Evolutionary conservation across 2,329 filamentous ascomycete species (phyloP).

Genomic region (Fusarium sp.): DNA sequence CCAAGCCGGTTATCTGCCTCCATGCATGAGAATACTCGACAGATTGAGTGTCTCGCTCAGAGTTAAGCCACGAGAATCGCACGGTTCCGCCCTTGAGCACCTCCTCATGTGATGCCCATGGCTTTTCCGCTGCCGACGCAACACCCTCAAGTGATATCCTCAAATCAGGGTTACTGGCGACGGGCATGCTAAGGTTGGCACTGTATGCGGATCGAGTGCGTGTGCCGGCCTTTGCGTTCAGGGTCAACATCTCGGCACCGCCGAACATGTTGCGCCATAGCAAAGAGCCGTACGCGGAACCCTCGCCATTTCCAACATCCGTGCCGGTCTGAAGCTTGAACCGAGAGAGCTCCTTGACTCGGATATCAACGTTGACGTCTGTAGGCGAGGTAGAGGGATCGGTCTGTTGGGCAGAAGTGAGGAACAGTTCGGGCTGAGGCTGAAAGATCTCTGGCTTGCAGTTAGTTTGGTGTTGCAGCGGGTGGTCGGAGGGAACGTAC

Average conservation of each 20-base stretch:
- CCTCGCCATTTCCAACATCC: conserved; percentile 92
- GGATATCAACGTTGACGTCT: conserved; percentile 86
- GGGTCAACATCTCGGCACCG: conserved; percentile 87
- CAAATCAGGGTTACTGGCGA: conserved; percentile 86
- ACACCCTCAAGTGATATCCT: conserved; percentile 83
- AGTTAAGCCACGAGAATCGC: conserved; percentile 80
- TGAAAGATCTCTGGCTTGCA: conserved; percentile 81
- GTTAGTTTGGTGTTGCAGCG: conserved; percentile 40
- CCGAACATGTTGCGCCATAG: conserved; percentile 94
- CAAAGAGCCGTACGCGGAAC: conserved; percentile 89
- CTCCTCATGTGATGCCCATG: conserved; percentile 95
- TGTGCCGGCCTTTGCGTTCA: conserved; percentile 90
- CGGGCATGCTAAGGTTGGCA: conserved; percentile 83
- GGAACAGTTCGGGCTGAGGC: conserved; percentile 82
- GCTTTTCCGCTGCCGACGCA: conserved; percentile 86
- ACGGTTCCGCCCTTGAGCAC: conserved; percentile 81
- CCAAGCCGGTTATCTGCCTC: conserved; percentile 88
- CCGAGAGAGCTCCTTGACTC: conserved; percentile 83
- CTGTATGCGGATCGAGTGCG: conserved; percentile 93
- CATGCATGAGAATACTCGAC: conserved; percentile 84
- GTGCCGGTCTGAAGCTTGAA: conserved; percentile 94
- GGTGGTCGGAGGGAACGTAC: conserved; percentile 59
- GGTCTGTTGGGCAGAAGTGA: conserved; percentile 79
- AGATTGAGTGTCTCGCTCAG: conserved; percentile 77
- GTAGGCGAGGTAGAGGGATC: conserved; percentile 78